Base-by-base conservation (phyloP, 495 filamentous ascomycete species). In the Penicillium crystallinum region DNA sequence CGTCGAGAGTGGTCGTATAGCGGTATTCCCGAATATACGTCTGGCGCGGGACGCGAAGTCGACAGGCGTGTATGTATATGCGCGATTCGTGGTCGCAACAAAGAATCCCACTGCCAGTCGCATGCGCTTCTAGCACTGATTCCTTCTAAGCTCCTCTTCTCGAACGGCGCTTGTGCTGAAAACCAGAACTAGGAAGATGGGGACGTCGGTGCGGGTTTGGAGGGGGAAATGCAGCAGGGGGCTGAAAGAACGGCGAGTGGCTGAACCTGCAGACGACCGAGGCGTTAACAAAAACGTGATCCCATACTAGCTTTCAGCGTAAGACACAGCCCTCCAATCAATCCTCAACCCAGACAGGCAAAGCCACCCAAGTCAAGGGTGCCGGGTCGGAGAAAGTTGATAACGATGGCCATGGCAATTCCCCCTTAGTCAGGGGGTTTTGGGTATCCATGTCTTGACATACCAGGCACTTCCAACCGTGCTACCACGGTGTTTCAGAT, bases 401-500 rank as follows among this genome's bases (percentile, higher is more conserved):
- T 52, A 4, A 31, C 2, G 46, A 55, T 54, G 34, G 34, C 39
- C 39, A 22, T 18, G 39, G 46, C 30, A 30, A 35, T 35, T 33
- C 19, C 49, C 6, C 11, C 35, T 6, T 11, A n/a, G 33, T 31
- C 44, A 54, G 42, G 53, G n/a, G 53, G 53, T 39, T 2, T 35
- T 38, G 37, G 35, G 29, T 40, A 41, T 38, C 35, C 29, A 49
- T 54, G 21, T 39, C 37, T 39, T 19, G 19, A 59, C 54, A 34
- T 57, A 57, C 54, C 53, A 48, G 30, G 23, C 22, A 27, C 42
- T 29, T 23, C 25, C 12, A 23, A 36, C 17, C 44, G 48, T 51
- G 46, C 46, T 55, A 59, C 56, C 46, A 43, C 33, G 25, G 29
- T 22, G 57, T 67, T 67, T 67, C 64, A 67, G 52, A 47, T 61